Percentiles rank a stretch among this genome's conserved stretches.
Conservation (phyloP, 805 yeast species). For the Lachancea sp. region DNA sequence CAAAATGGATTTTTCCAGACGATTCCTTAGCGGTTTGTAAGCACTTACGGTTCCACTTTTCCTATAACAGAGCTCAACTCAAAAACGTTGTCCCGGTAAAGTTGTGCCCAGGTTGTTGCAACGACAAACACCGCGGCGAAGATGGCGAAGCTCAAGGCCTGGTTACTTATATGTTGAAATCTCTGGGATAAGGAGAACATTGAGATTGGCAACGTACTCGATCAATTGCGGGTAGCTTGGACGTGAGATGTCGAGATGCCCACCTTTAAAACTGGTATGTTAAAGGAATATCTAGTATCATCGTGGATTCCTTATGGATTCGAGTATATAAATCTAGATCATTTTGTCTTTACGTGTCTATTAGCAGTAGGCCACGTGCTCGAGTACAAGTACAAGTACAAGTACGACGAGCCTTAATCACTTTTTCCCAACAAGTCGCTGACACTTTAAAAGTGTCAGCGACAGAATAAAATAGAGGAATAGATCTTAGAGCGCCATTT, state of each 20-base stretch:
- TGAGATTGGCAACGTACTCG: background rate
- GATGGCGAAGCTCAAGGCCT: slow-evolving; percentile 46
- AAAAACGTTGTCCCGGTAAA: slow-evolving; percentile 42
- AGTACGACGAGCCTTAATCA: too few relatives aligned
- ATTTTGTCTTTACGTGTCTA: too few relatives aligned
- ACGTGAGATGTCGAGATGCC: background rate
- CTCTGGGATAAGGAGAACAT: slow-evolving; percentile 42
- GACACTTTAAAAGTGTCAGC: background rate
- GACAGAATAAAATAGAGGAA: background rate
- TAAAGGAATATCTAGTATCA: too few relatives aligned
- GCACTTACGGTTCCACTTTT: slow-evolving; percentile 31
- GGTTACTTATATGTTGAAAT: slow-evolving; percentile 47
- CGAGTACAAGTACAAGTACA: too few relatives aligned
- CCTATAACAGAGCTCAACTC: slow-evolving; percentile 34
- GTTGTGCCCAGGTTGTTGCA: slow-evolving; percentile 43
- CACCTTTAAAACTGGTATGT: too few relatives aligned
- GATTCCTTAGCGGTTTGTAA: background rate
- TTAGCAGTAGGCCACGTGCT: too few relatives aligned
- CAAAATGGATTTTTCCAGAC: background rate
- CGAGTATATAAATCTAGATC: too few relatives aligned
- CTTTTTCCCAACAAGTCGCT: too few relatives aligned
- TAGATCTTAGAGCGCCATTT: too few relatives aligned
- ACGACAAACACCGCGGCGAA: slow-evolving; percentile 44
- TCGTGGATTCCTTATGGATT: too few relatives aligned
- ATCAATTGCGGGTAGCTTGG: background rate